Conservation (phyloP, 176 grass and related monocot species). For the Oryza longistaminata region DNA sequence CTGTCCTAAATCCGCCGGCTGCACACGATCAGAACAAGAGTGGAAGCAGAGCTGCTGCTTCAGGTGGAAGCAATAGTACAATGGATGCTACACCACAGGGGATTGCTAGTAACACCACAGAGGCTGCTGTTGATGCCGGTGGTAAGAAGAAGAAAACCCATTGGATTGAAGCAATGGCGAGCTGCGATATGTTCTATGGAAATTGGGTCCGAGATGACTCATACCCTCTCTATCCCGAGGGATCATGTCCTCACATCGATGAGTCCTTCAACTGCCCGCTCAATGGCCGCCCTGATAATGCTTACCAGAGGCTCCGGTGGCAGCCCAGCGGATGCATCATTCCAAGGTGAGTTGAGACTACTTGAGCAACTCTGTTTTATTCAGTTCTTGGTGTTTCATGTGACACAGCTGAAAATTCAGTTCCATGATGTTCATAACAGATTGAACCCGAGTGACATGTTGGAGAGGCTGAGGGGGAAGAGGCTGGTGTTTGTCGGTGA, state of each 20-base stretch:
- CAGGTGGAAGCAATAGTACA: slow-evolving; percentile 25
- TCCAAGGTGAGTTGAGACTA: slow-evolving; percentile 65
- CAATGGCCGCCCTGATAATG: slow-evolving; percentile 79
- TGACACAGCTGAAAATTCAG: slow-evolving; percentile 7
- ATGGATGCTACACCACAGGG: slow-evolving; percentile 17
- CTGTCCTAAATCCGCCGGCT: slow-evolving; percentile 20
- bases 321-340: slow-evolving; percentile 79
- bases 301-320: slow-evolving; percentile 88
- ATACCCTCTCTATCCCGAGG: slow-evolving; percentile 77
- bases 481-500: slow-evolving; percentile 90
- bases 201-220: slow-evolving; percentile 82
- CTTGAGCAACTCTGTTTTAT: background rate
- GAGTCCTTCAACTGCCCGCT: slow-evolving; percentile 86
- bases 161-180: slow-evolving; percentile 66
- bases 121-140: slow-evolving; percentile 7
- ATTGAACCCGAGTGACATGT: slow-evolving; percentile 67
- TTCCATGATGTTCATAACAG: slow-evolving; percentile 48
- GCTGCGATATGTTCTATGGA: slow-evolving; percentile 79
- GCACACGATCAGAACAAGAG: slow-evolving; percentile 32
- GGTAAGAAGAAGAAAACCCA: slow-evolving; percentile 37
- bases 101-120: slow-evolving; percentile 22
- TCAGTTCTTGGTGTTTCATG: background rate
- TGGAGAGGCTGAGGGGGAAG: slow-evolving; percentile 79
- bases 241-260: slow-evolving; percentile 84
- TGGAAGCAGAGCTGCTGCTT: slow-evolving; percentile 41